Base-by-base conservation (phyloP, 331 rosid genomes). In the Rhamnella rubrinervis region DNA sequence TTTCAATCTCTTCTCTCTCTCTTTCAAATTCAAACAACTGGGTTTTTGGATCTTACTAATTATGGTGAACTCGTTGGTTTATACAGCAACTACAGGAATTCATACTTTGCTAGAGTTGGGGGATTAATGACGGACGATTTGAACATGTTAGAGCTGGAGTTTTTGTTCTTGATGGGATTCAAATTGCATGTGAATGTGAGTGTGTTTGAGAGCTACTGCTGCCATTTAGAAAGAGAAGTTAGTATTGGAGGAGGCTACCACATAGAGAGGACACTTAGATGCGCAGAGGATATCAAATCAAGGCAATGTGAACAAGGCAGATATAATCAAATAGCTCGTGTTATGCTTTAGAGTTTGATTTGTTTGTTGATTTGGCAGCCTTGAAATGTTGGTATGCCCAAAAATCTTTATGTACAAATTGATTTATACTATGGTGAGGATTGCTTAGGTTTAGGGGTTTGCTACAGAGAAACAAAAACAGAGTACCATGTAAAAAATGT, bases 211-310 rank as follows among this genome's bases (percentile, higher is more conserved):
- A 92, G 97, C 76, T 92, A 92, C 67, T 92, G 97, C 59, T 77
- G 88, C 64, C 97, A 93, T 78, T 82, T 93, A 65, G 98, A 93
- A 72, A 93, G 98, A 75, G 98, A 93, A 82, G 98, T 93, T 0
- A 88, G 97, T 69, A 84, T 90, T 74, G 97, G 98, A 66, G 97
- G 98, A 83, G 97, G 92, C 12, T 90, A 90, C 71, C 97, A 93
- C 17, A 85, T 90, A 62, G 98, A 93, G 74, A 85, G 77, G 63
- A 85, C 98, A 3, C 59, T 90, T 56, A 71, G 97, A 61, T 93
- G 97, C 77, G 97, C 96, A 8, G 98, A 81, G 77, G 93, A 88
- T 78, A 86, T 93, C 84, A 93, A 88, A 76, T 74, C 83, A 28
- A 84, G 83, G 74, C 84, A 82, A 40, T 72, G 25, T 57, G 84